Base-by-base conservation (phyloP, 1,284 basidiomycete species). In the Gastroboletus turbinatus region DNA sequence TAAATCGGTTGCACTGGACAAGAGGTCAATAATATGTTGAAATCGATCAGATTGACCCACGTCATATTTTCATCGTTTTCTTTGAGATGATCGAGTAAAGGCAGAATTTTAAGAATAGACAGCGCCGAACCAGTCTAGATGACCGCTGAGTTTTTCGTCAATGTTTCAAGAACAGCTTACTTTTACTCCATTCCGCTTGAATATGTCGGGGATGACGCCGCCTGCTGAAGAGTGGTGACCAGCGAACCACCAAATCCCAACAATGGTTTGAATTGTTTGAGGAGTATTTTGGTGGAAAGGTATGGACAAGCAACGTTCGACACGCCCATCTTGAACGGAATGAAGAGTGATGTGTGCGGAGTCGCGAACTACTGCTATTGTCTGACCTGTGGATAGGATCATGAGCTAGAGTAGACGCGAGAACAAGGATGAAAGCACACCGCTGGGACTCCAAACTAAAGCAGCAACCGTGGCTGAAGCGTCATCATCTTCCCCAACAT, bases 361-460 rank as follows among this genome's bases (percentile, higher is more conserved):
- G 62, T 88, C 77, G 59, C 87, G 85, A 38, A 83, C 78, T n/a
- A 90, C 78, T 23, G 86, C 88, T 62, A 92, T 82, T 45, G 78
- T 84, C 67, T 87, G 85, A 50, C 87, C 89, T 92, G 58, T 13
- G 55, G 14, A 51, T 45, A 56, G 39, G 54, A 39, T 46, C 55
- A 61, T 60, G 53, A 66, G 59, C 10, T 11, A 44, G 25, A 30
- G 35, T 9, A 11, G 42, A 30, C 17, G 25, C 39, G 19, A 40
- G 29, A 53, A 33, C 36, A 50, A 25, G 35, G 55, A 55, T 36
- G 46, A 51, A 21, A 42, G 61, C 76, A 60, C 73, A 90, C 90
- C 88, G 70, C 88, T 87, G 5, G 90, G 89, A 70, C 89, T 90
- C 90, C 90, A 93, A 19, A 81, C 81, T 42, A 92, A 63, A 55